These are phyloP conservation scores for Candida insectorum DNA, from an alignment of 805 yeast species.

Conservation along the genomic window DNA sequence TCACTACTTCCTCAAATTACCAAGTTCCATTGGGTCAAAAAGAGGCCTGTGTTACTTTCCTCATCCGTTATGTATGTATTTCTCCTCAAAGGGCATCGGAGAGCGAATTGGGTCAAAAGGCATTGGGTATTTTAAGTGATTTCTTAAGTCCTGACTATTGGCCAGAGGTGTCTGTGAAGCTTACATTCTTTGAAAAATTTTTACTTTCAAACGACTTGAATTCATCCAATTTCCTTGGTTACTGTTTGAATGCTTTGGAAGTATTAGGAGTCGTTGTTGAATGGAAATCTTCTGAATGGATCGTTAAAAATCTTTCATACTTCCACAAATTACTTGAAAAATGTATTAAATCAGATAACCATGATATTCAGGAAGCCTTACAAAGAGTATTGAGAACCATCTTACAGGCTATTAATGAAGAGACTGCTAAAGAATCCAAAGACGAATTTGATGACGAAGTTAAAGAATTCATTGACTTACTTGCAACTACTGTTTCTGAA, in stretches of 20 bases:
- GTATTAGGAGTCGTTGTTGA: slow-evolving; percentile 80
- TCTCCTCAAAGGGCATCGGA: slow-evolving; percentile 83
- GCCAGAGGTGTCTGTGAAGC: slow-evolving; percentile 86
- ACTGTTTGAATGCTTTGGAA: slow-evolving; percentile 86
- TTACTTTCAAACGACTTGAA: slow-evolving; percentile 73
- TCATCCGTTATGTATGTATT: slow-evolving; percentile 84
- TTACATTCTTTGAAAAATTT: slow-evolving; percentile 85
- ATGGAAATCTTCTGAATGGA: slow-evolving; percentile 77
- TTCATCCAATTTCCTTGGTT: slow-evolving; percentile 65
- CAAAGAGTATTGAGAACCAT: slow-evolving; percentile 73
- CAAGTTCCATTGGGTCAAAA: slow-evolving; percentile 72
- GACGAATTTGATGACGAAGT: slow-evolving; percentile 61
- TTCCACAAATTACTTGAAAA: slow-evolving; percentile 76
- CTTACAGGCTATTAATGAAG: slow-evolving; percentile 58
- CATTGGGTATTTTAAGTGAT: slow-evolving; percentile 72
- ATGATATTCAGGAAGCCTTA: slow-evolving; percentile 80
- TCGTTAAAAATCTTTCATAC: slow-evolving; percentile 62
- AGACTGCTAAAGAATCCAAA: slow-evolving; percentile 37
- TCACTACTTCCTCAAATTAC: slow-evolving; percentile 48
- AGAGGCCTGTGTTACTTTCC: slow-evolving; percentile 86
- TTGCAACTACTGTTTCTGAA: slow-evolving; percentile 71
- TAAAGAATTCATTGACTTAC: slow-evolving; percentile 54
- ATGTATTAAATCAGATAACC: slow-evolving; percentile 76
- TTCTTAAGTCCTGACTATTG: slow-evolving; percentile 71
- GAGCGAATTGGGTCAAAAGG: slow-evolving; percentile 75